phyloP scores from a whole-genome alignment of 495 filamentous ascomycete genomes.

The Penicillium soppii region DNA sequence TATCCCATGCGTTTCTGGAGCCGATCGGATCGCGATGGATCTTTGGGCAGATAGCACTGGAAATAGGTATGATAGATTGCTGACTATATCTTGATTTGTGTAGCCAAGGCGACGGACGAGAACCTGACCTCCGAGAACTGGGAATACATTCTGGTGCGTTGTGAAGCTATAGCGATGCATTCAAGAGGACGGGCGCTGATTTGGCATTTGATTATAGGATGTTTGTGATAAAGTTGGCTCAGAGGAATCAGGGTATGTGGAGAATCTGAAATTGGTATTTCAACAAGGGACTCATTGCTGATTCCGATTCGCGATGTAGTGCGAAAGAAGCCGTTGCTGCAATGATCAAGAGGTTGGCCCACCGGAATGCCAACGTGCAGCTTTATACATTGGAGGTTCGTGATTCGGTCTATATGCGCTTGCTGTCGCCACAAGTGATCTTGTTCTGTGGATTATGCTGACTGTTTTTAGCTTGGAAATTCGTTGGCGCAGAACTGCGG shows the following conservation, averaged over 20 bases:
- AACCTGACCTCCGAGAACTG: conserved; percentile 98
- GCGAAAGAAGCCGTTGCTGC: conserved; percentile 90
- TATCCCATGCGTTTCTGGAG: not conserved
- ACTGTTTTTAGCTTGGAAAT: conserved; percentile 66
- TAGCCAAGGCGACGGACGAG: conserved; percentile 98
- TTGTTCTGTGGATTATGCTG: not conserved
- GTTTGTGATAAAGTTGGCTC: conserved; percentile 87
- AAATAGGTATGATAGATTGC: conserved; percentile 7
- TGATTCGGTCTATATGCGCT: not conserved
- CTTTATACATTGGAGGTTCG: conserved; percentile 92
- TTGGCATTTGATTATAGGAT: conserved; percentile 52
- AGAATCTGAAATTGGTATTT: not conserved
- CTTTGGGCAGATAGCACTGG: not conserved
- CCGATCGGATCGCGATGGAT: not conserved
- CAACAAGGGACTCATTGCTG: conserved; percentile 12
- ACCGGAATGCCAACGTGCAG: conserved; percentile 99
- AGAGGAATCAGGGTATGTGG: conserved; percentile 60
- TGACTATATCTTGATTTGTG: conserved; percentile 21
- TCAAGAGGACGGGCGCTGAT: not conserved
- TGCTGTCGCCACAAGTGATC: not conserved
- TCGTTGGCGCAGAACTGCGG: conserved; percentile 95
- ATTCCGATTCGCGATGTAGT: conserved; percentile 32
- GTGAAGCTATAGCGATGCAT: not conserved
- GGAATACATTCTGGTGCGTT: conserved; percentile 87
- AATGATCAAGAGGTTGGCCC: conserved; percentile 93